Evolutionary conservation across 805 yeast genomes (phyloP), one percentile per base, ranked within the genome.

Genomic region (Cyberlindnera sargentensis): DNA sequence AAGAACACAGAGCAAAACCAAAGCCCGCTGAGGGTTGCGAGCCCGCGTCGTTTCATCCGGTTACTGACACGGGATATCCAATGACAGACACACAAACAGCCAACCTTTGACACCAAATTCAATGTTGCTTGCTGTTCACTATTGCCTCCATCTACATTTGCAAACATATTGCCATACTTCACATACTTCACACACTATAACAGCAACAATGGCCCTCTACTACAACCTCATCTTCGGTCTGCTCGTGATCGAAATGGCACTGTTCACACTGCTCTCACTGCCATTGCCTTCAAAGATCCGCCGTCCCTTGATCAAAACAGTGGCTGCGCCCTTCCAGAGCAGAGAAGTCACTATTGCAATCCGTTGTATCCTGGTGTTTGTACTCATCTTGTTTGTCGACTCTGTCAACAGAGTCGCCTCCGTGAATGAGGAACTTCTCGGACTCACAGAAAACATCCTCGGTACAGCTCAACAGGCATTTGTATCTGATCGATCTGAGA

Each of bases 241-340:
- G 34, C 73, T 93, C 49, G 75, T 84, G 41, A 46, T 74, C 15
- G 99, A 93, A 66, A 80, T 91, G 81, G 76, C 66, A 11, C 66
- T 85, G 38, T 93, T 91, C 70, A 73, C 87, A 41, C 58, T 86
- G 32, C 75, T 93, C 51, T 88, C 95, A 7, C 64, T 90, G 40
- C 99, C 99, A 25, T 68, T 88, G 48, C 98, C 99, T 24, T 72
- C 89, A 30, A 71, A 65, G 45, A 60, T 82, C 47, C 80, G 96
- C 57, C 78, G 79, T 56, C 81, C 81, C 8, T 68, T 89, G 26
- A 72, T 91, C 45, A 62, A 70, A 24, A 68, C 81, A 1, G 67
- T 86, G 28, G 70, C 83, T 29, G 75, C 76, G 34, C 93, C 95
- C 8, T 84, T 84, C 66, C 71, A 77, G 40, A 75, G 80, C 41